Base-by-base conservation (phyloP, 2,329 filamentous ascomycete species). In the Colletotrichum truncatum region DNA sequence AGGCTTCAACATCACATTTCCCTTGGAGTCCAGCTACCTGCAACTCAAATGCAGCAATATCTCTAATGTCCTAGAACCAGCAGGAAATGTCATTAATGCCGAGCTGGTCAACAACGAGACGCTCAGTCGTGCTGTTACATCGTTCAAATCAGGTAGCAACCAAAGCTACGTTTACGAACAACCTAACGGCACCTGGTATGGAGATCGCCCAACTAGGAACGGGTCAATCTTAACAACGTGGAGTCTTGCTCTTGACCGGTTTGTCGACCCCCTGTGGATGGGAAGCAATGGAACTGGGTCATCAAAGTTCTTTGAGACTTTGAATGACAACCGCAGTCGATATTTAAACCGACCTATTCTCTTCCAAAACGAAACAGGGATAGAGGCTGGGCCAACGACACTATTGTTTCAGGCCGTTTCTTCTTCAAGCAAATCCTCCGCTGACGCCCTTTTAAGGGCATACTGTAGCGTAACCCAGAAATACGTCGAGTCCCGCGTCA, bases 21-120 rank as follows among this genome's bases (percentile, higher is more conserved):
- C 2, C 6, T 5, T 67, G 1, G 56, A 66, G 46, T 56, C 62
- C 2, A 58, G 38, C 12, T 60, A 67, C 23, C 18, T 67, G 6
- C 45, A 51, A 2, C 18, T 60, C 6, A 12, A 38, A n/a, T 67
- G 64, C 23, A 9, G 30, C 11, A 30, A 45, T 4, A 11, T 39
- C 23, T 18, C 14, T 10, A 21, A 21, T 8, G 14, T 10, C 8
- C 28, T 9, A 43, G 21, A 16, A 30, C 23, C 28, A 23, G 11
- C 23, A 21, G 12, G 16, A 21, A 11, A 21, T 11, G 21, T 21
- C 16, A 21, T 6, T 45, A 21, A 12, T 45, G 39, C n/a, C n/a
- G n/a, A n/a, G n/a, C n/a, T n/a, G n/a, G n/a, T n/a, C n/a, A n/a
- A n/a, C n/a, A n/a, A n/a, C n/a, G n/a, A n/a, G n/a, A n/a, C n/a